A percentile compares a stretch with the other conserved stretches of the same genome.
These are phyloP conservation scores for Pythium aquatile DNA, from an alignment of 352 stramenopile genomes.

Conservation along the genomic window DNA sequence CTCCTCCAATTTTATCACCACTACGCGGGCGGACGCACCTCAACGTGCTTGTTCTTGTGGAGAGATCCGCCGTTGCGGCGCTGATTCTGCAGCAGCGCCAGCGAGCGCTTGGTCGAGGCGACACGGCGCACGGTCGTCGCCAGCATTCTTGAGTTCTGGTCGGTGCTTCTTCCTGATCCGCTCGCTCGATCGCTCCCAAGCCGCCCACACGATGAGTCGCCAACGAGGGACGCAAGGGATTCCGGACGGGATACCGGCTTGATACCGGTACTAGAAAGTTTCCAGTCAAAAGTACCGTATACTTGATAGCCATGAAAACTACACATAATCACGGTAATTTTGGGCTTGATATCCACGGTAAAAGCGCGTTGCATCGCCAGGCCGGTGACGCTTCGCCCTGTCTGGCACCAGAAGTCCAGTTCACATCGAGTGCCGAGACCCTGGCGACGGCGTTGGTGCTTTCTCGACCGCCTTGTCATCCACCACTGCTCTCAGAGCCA, in stretches of 20 bases:
- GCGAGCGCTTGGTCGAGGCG: constrained; percentile 35
- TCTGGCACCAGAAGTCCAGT: background rate
- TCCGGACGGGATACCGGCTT: background rate
- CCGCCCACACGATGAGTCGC: background rate
- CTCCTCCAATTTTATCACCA: too few relatives aligned
- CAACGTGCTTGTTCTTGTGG: constrained; percentile 83
- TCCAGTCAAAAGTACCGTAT: background rate
- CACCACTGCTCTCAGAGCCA: background rate
- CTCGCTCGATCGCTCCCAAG: background rate
- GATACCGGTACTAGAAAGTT: background rate
- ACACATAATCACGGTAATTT: background rate
- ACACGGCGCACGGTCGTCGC: constrained; percentile 48
- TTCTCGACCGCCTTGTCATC: background rate
- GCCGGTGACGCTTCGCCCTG: background rate
- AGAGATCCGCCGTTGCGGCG: constrained; percentile 74
- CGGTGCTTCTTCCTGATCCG: constrained; percentile 1
- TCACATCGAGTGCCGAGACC: background rate
- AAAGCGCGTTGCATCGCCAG: background rate
- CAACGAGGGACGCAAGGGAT: constrained; percentile 6
- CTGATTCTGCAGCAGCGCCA: constrained; percentile 57
- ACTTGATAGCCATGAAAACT: background rate
- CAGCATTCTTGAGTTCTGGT: constrained; percentile 33
- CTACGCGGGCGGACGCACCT: constrained; percentile 35
- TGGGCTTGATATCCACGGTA: background rate
- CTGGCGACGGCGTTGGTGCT: background rate